A percentile compares a stretch with the other conserved stretches of the same genome.
Evolutionary conservation across 192 early-diverging fungal genomes (phyloP).

Genomic region (Linnemannia zychae): DNA sequence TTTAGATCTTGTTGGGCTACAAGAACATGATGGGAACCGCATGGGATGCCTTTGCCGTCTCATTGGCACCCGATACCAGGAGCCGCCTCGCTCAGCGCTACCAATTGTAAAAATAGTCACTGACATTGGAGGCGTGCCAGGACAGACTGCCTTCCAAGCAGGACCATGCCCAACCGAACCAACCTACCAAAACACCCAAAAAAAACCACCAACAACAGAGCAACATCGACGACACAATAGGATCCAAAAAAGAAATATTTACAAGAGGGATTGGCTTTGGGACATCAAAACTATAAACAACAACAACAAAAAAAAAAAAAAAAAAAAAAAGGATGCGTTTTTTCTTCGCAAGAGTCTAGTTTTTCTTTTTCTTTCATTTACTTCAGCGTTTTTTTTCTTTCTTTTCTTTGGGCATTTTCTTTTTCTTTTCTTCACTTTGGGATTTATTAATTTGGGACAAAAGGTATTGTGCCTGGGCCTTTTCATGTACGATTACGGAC

Average conservation of each 20-base stretch:
- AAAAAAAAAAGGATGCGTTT: slow-evolving; percentile 12
- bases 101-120: slow-evolving; percentile 57
- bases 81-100: slow-evolving; percentile 65
- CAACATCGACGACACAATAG: neutral
- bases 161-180: neutral
- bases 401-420: slow-evolving; percentile 8
- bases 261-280: slow-evolving; percentile 9
- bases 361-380: slow-evolving; percentile 2
- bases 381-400: slow-evolving; percentile 23
- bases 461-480: slow-evolving; percentile 32
- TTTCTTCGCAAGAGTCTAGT: slow-evolving; percentile 21
- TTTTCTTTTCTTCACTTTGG: slow-evolving; percentile 2
- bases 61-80: slow-evolving; percentile 62
- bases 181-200: neutral
- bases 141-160: neutral
- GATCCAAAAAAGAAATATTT: slow-evolving; percentile 25
- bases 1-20: slow-evolving; percentile 72
- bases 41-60: slow-evolving; percentile 67
- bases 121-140: neutral
- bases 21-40: slow-evolving; percentile 74
- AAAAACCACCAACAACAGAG: neutral
- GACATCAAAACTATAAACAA: slow-evolving; percentile 13
- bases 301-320: slow-evolving; percentile 28
- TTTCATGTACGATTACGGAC: slow-evolving; percentile 10
- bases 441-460: slow-evolving; percentile 12